A percentile compares a stretch with the other conserved stretches of the same genome.
phyloP scores from a whole-genome alignment of 768 basidiomycete species.

The Lactifluus pinguis region DNA sequence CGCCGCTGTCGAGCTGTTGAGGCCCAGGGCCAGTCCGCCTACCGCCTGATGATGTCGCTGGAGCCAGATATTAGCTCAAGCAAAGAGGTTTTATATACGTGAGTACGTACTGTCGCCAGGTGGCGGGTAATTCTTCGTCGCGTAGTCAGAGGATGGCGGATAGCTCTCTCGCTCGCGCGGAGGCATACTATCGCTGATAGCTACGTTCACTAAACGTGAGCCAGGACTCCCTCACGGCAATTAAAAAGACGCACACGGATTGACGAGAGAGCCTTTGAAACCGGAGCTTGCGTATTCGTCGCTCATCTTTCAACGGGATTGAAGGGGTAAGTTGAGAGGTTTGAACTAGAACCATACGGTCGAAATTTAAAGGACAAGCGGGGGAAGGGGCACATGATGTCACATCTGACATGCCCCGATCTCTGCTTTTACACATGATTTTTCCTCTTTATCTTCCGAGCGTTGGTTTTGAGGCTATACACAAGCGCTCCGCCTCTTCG shows the following conservation, averaged over 20 bases:
- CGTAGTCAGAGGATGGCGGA: constrained; percentile 10
- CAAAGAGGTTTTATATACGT: too few relatives aligned
- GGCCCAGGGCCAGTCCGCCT: constrained; percentile 2
- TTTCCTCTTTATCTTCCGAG: neutral
- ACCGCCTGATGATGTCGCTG: constrained; percentile 19
- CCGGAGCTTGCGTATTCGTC: constrained; percentile 20
- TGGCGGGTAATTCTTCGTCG: constrained; percentile 18
- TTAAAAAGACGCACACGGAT: constrained; percentile 9
- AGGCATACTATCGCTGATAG: constrained; percentile 1
- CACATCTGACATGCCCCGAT: neutral
- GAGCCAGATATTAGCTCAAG: neutral
- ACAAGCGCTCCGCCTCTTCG: neutral
- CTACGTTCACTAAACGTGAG: neutral
- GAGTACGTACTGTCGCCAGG: constrained; percentile 14
- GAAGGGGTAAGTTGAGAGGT: neutral
- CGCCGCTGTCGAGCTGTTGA: neutral
- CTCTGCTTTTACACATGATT: neutral
- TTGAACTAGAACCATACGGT: neutral
- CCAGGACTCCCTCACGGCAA: too few relatives aligned
- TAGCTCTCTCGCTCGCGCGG: constrained; percentile 3
- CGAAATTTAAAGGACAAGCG: neutral
- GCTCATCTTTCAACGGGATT: neutral
- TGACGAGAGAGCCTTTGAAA: constrained; percentile 15
- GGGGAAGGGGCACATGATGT: neutral
- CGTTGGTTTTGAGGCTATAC: neutral